Percentiles rank a stretch among this genome's conserved stretches.
These are phyloP conservation scores for Zostera marina DNA, from an alignment of 116 monocot species.

Conservation along the genomic window DNA sequence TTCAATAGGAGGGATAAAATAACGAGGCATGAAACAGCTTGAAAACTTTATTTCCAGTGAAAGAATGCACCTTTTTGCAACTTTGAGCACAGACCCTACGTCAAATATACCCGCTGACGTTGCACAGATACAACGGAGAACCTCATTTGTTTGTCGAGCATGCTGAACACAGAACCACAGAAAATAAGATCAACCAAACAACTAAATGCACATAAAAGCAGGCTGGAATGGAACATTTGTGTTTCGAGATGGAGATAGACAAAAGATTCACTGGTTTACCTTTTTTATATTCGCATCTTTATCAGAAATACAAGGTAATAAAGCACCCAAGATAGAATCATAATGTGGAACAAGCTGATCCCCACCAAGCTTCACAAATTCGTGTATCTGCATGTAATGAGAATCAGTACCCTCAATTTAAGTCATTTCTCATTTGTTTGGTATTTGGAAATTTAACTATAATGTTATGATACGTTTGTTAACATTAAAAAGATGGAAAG, in stretches of 20 bases:
- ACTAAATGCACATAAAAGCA: no score
- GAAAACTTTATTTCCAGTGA: constrained; percentile 1
- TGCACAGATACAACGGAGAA: constrained; percentile 57
- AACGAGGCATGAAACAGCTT: not conserved
- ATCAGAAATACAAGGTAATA: constrained; percentile 96
- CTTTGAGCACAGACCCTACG: constrained; percentile 59
- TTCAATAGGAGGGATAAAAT: no score
- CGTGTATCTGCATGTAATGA: constrained; percentile 65
- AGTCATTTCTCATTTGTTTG: not conserved
- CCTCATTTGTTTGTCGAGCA: constrained; percentile 98
- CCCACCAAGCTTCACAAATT: constrained; percentile 97
- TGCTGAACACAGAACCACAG: constrained; percentile 24
- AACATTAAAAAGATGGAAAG: not conserved
- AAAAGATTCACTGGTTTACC: constrained; percentile 26
- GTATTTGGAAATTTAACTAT: not conserved
- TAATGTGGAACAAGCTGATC: constrained; percentile 94
- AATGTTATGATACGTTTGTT: not conserved
- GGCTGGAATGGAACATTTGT: no score
- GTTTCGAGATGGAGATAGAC: not conserved
- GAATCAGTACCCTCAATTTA: not conserved
- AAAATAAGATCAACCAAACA: no score
- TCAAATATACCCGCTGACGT: constrained; percentile 82
- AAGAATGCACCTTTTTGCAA: constrained; percentile 70
- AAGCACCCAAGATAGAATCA: constrained; percentile 90
- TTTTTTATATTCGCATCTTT: constrained; percentile 93